Conservation (phyloP, 768 basidiomycete genomes). For the Termitomyces sp. region DNA sequence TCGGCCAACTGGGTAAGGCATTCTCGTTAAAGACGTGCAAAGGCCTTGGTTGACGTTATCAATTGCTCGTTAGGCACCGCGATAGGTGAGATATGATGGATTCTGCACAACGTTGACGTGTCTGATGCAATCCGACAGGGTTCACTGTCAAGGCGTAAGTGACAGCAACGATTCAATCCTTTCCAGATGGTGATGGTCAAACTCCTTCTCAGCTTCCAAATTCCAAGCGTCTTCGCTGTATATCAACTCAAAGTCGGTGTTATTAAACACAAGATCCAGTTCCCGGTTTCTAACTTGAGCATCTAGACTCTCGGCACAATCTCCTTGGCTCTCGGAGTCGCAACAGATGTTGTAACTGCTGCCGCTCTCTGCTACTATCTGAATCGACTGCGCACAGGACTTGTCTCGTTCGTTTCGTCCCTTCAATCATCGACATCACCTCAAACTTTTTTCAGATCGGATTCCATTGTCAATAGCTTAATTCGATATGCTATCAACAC, state of each 20-base stretch:
- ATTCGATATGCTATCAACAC: constrained; percentile 66
- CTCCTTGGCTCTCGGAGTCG: constrained; percentile 37
- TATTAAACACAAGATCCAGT: neutral
- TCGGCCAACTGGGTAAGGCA: constrained; percentile 48
- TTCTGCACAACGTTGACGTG: neutral
- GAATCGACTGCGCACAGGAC: constrained; percentile 54
- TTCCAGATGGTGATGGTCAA: neutral
- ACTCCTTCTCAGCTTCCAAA: constrained; percentile 32
- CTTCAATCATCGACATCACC: neutral
- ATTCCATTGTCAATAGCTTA: constrained; percentile 58
- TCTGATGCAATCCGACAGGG: constrained; percentile 16
- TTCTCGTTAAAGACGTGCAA: constrained; percentile 9
- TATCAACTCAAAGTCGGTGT: constrained; percentile 42
- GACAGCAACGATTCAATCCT: neutral
- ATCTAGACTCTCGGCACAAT: neutral
- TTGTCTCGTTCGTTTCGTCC: constrained; percentile 38
- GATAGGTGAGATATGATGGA: constrained; percentile 29
- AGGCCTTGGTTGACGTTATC: neutral
- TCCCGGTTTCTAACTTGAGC: neutral
- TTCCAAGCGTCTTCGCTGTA: constrained; percentile 43
- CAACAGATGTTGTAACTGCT: constrained; percentile 61
- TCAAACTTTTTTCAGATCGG: constrained; percentile 38
- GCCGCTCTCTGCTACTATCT: constrained; percentile 58
- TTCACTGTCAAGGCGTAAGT: constrained; percentile 49
- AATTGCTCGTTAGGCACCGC: constrained; percentile 31